These are phyloP conservation scores for Brassica juncea DNA, from an alignment of 345 rosid genomes.

Conservation along the genomic window DNA sequence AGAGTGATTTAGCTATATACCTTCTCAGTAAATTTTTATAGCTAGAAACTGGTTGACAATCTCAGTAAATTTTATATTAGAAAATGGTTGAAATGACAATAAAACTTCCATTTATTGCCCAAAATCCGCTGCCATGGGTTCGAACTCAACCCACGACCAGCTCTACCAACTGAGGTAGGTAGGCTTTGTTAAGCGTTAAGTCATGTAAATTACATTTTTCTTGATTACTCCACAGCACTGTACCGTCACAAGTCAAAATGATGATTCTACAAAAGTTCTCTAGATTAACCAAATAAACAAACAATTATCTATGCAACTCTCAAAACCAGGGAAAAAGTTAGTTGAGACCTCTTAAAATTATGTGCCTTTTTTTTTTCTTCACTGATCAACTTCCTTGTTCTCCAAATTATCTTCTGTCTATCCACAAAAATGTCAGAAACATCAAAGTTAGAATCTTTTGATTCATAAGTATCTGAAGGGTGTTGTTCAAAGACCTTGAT, in stretches of 20 bases:
- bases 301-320: neutral
- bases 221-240: too few species aligned
- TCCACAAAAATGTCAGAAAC: slow-evolving; percentile 27
- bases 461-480: slow-evolving; percentile 21
- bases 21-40: too few species aligned
- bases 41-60: too few species aligned
- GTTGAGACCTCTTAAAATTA: neutral
- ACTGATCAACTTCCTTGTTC: neutral
- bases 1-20: neutral
- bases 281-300: neutral
- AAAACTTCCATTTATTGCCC: too few species aligned
- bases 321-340: neutral
- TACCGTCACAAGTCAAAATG: too few species aligned
- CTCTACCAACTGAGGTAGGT: too few species aligned
- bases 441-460: slow-evolving; percentile 19
- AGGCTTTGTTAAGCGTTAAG: too few species aligned
- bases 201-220: too few species aligned
- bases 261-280: too few species aligned
- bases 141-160: too few species aligned
- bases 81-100: too few species aligned
- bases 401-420: neutral
- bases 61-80: neutral
- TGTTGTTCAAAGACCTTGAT: slow-evolving; percentile 46
- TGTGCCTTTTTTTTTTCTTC: neutral
- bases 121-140: too few species aligned